These are phyloP conservation scores for Typha latifolia DNA, from an alignment of 176 grass and related monocot species.

Conservation along the genomic window DNA sequence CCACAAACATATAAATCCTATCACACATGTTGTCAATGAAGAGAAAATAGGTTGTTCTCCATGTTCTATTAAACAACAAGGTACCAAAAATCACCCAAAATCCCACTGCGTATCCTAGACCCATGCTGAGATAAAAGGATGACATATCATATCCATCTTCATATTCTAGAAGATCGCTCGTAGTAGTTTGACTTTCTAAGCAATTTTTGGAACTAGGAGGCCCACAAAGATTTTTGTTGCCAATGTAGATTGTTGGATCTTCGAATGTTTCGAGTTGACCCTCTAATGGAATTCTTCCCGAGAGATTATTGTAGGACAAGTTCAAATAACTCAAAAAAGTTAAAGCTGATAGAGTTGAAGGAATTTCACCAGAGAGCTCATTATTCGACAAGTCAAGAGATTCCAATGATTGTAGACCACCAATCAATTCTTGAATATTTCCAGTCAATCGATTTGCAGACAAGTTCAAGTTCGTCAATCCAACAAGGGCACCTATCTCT, in stretches of 20 bases:
- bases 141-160: neutral
- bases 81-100: constrained; percentile 1
- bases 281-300: neutral
- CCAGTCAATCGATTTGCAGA: constrained; percentile 33
- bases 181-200: neutral
- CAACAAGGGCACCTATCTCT: constrained; percentile 11
- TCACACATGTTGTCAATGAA: neutral
- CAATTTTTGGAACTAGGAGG: constrained; percentile 15
- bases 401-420: too few species aligned
- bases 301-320: too few species aligned
- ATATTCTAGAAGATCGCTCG: neutral
- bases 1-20: neutral
- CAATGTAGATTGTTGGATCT: neutral
- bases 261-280: constrained; percentile 16
- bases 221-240: neutral
- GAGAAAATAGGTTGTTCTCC: constrained; percentile 3
- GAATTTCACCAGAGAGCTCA: too few species aligned
- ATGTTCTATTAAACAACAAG: neutral
- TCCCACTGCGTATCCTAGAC: neutral
- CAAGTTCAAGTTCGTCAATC: constrained; percentile 30
- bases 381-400: too few species aligned
- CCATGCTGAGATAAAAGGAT: constrained; percentile 13
- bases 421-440: constrained; percentile 9
- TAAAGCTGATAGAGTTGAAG: too few species aligned
- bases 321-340: too few species aligned